Percentiles rank a stretch among this genome's conserved stretches.
Evolutionary conservation across 1,139 yeast genomes (phyloP).

Genomic region (Suhomyces choctaworum): DNA sequence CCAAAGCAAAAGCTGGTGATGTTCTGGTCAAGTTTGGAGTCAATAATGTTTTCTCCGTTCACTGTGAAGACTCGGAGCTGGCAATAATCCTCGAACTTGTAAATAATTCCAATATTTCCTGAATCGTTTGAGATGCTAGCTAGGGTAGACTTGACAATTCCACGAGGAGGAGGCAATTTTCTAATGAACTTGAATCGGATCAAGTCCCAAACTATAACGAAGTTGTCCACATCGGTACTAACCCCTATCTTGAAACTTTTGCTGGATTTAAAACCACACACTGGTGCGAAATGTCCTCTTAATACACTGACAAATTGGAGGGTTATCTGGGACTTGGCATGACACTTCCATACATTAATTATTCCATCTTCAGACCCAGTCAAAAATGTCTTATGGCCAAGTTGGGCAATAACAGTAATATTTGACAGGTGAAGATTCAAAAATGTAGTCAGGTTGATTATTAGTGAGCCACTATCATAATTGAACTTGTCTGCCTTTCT

Average conservation of each 20-base stretch:
- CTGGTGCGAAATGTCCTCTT: slow-evolving; percentile 52
- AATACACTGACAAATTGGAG: slow-evolving; percentile 49
- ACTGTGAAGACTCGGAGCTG: slow-evolving; percentile 45
- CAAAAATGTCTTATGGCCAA: slow-evolving; percentile 42
- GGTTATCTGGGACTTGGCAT: slow-evolving; percentile 23
- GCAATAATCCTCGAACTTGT: slow-evolving; percentile 18
- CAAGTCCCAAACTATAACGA: slow-evolving; percentile 60
- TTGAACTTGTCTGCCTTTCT: slow-evolving; percentile 33
- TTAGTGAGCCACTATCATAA: slow-evolving; percentile 35
- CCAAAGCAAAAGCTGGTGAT: slow-evolving; percentile 35
- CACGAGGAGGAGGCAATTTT: slow-evolving; percentile 28
- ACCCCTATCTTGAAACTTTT: slow-evolving; percentile 54
- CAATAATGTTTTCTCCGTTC: slow-evolving; percentile 51
- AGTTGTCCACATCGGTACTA: slow-evolving; percentile 52
- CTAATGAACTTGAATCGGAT: slow-evolving; percentile 52
- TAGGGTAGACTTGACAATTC: slow-evolving; percentile 15
- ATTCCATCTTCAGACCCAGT: slow-evolving; percentile 60
- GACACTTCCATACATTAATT: slow-evolving; percentile 55
- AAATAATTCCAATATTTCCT: slow-evolving; percentile 50
- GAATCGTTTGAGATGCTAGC: slow-evolving; percentile 54
- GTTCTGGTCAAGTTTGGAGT: slow-evolving; percentile 18
- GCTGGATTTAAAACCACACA: slow-evolving; percentile 46
- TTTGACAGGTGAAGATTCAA: slow-evolving; percentile 41
- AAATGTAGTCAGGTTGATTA: slow-evolving; percentile 43
- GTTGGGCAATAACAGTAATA: slow-evolving; percentile 37